A percentile compares a stretch with the other conserved stretches of the same genome.
Evolutionary conservation across 83 land plant species (phyloP).

Genomic region (Larix sibirica): DNA sequence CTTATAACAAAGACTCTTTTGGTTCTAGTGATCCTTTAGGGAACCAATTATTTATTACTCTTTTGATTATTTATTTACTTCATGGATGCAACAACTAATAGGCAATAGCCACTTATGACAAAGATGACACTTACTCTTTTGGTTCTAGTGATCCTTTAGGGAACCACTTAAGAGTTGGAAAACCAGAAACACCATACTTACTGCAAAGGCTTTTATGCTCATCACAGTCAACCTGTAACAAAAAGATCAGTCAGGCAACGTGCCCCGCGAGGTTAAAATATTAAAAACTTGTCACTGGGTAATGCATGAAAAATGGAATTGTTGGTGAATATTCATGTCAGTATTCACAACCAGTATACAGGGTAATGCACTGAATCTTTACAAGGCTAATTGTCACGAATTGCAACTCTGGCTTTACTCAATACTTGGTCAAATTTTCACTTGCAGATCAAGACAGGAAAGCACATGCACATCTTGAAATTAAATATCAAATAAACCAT

Average conservation of each 20-base stretch:
- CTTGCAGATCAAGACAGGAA: no score
- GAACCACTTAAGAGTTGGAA: constrained; percentile 98
- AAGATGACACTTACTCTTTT: constrained; percentile 69
- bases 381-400: background rate
- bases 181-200: constrained; percentile 86
- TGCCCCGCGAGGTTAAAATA: background rate
- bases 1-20: constrained; percentile 49
- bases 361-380: background rate
- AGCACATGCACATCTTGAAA: no score
- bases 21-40: constrained; percentile 95
- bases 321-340: background rate
- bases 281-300: background rate
- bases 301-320: background rate
- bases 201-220: constrained; percentile 88
- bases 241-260: background rate
- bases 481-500: no score
- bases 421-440: background rate
- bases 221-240: constrained; percentile 91
- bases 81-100: background rate
- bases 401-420: background rate
- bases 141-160: constrained; percentile 95
- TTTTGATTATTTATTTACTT: background rate
- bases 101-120: background rate
- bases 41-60: constrained; percentile 66
- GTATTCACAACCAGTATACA: background rate